phyloP scores from a whole-genome alignment of 2,329 filamentous ascomycete species.

The Fusarium redolens region DNA sequence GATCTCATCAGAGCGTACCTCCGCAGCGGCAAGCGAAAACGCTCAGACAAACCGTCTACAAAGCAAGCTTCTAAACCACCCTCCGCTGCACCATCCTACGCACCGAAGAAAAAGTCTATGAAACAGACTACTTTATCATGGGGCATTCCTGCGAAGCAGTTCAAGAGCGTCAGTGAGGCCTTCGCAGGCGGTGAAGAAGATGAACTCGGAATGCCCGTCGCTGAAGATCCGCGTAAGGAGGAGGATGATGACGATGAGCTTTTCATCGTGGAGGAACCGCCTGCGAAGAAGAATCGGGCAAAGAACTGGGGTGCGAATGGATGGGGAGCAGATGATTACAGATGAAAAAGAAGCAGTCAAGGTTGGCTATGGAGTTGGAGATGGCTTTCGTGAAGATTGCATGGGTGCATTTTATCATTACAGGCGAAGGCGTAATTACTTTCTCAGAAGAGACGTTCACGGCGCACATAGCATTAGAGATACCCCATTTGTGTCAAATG shows the following conservation, averaged over 20 bases:
- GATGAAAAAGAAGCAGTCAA: not conserved
- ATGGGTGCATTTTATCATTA: not conserved
- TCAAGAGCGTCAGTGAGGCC: slow-evolving; percentile 47
- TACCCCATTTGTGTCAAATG: slow-evolving; percentile 31
- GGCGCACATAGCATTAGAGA: slow-evolving; percentile 33
- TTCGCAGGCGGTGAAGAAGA: slow-evolving; percentile 41
- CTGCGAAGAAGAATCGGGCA: slow-evolving; percentile 20
- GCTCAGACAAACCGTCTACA: not conserved
- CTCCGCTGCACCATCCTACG: not conserved
- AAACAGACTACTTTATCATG: slow-evolving; percentile 42
- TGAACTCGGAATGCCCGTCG: not conserved
- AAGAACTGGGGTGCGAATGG: slow-evolving; percentile 1
- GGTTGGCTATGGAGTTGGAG: slow-evolving; percentile 2
- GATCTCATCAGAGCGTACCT: slow-evolving; percentile 56
- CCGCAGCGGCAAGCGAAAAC: slow-evolving; percentile 43
- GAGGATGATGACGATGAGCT: slow-evolving; percentile 40
- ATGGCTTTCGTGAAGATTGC: not conserved
- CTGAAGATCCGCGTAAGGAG: not conserved
- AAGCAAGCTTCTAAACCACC: slow-evolving; percentile 32
- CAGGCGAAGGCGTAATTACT: slow-evolving; percentile 11
- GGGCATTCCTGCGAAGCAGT: slow-evolving; percentile 36
- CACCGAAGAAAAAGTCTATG: slow-evolving; percentile 34
- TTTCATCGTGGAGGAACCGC: slow-evolving; percentile 47
- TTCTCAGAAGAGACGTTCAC: slow-evolving; percentile 13
- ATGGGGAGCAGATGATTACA: slow-evolving; percentile 7